Conservation (phyloP, 2,329 filamentous ascomycete species). For the Didymella arachidicola region DNA sequence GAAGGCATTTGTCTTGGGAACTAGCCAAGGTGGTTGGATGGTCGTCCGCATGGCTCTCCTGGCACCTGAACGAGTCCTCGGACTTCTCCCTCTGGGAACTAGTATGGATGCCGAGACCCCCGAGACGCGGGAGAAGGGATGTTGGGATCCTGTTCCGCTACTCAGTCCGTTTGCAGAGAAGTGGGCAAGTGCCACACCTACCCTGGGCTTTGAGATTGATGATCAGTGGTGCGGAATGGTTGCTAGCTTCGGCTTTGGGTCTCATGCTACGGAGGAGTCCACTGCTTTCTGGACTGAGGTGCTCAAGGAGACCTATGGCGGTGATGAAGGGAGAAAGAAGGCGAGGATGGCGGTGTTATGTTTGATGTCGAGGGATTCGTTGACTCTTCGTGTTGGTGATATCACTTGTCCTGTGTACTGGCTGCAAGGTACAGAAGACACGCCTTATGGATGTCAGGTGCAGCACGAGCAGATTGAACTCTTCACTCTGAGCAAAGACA, state of each 20-base stretch:
- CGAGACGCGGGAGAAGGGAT: slow-evolving; percentile 54
- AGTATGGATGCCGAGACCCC: slow-evolving; percentile 60
- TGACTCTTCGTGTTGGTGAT: slow-evolving; percentile 56
- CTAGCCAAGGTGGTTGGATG: slow-evolving; percentile 20
- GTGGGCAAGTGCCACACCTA: slow-evolving; percentile 52
- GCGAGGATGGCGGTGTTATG: slow-evolving; percentile 59
- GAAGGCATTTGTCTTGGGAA: slow-evolving; percentile 16
- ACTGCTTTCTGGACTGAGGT: slow-evolving; percentile 55
- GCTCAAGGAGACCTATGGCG: slow-evolving; percentile 56
- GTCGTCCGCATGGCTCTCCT: slow-evolving; percentile 18
- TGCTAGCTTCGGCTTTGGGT: slow-evolving; percentile 57
- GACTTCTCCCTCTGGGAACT: slow-evolving; percentile 61
- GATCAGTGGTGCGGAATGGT: slow-evolving; percentile 57
- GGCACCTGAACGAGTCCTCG: slow-evolving; percentile 50
- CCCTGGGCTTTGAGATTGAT: slow-evolving; percentile 53
- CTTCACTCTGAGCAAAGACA: slow-evolving; percentile 12
- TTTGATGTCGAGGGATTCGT: slow-evolving; percentile 56
- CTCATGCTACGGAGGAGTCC: slow-evolving; percentile 47
- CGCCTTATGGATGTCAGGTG: slow-evolving; percentile 16
- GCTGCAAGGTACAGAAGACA: slow-evolving; percentile 49
- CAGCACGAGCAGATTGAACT: slow-evolving; percentile 23
- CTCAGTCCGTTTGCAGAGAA: slow-evolving; percentile 48
- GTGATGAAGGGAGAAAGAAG: slow-evolving; percentile 58
- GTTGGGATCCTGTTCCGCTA: slow-evolving; percentile 56
- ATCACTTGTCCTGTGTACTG: slow-evolving; percentile 60